Percentiles rank a stretch among this genome's conserved stretches.
phyloP scores from a whole-genome alignment of 2,329 filamentous ascomycete genomes.

The Colletotrichum plurivorum region DNA sequence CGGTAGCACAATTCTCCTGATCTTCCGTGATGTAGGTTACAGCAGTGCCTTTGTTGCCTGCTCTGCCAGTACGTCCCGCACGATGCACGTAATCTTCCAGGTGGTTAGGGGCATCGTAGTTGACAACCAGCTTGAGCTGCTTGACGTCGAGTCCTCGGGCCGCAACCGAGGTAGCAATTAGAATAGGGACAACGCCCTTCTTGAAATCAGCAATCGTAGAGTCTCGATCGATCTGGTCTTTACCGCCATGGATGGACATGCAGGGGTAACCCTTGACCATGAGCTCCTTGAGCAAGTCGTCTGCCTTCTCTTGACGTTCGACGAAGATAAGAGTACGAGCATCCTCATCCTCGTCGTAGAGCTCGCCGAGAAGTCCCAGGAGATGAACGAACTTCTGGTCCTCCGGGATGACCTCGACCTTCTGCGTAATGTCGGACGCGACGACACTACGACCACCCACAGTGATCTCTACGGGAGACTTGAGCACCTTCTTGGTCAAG shows the following conservation, averaged over 20 bases:
- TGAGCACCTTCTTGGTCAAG: constrained; percentile 88
- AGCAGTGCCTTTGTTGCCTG: constrained; percentile 93
- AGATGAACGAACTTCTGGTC: constrained; percentile 86
- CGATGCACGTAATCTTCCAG: constrained; percentile 97
- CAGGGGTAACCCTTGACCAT: constrained; percentile 90
- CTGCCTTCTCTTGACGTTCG: constrained; percentile 91
- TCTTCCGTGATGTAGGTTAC: constrained; percentile 94
- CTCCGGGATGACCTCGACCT: constrained; percentile 89
- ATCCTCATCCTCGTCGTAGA: constrained; percentile 91
- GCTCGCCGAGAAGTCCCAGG: constrained; percentile 87
- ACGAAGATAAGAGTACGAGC: constrained; percentile 92
- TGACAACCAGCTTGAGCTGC: constrained; percentile 94
- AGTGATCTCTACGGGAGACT: constrained; percentile 89
- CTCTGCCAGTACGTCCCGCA: constrained; percentile 92
- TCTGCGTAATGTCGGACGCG: constrained; percentile 93
- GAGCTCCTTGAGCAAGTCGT: constrained; percentile 82
- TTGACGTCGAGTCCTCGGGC: constrained; percentile 97
- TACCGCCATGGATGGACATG: constrained; percentile 94
- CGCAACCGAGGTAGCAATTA: constrained; percentile 95
- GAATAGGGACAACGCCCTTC: constrained; percentile 87
- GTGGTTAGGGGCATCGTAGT: constrained; percentile 95
- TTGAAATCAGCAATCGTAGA: constrained; percentile 96
- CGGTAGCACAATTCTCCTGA: constrained; percentile 90
- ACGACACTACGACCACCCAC: constrained; percentile 91
- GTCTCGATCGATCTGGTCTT: constrained; percentile 93